Evolutionary conservation across 768 basidiomycete genomes (phyloP).

Genomic region (Leccinum broughii): DNA sequence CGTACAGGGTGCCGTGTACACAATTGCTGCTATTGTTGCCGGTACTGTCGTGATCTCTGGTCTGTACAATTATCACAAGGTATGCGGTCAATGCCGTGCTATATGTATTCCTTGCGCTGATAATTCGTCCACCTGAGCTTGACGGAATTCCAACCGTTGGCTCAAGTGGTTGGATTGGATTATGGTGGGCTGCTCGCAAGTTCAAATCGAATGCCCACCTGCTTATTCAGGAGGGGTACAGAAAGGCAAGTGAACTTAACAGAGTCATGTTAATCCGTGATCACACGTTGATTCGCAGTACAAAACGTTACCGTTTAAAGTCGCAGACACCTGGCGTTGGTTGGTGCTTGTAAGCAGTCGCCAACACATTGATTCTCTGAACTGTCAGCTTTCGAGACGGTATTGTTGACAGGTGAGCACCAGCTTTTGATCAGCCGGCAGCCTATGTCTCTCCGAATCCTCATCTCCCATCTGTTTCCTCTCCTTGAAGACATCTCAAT

Average conservation of each 20-base stretch:
- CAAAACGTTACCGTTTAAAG: background rate
- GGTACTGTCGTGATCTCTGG: constrained; percentile 5
- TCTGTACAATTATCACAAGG: constrained; percentile 5
- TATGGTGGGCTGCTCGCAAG: constrained; percentile 25
- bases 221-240: constrained; percentile 36
- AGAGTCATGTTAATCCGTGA: background rate
- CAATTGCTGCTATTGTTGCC: constrained; percentile 9
- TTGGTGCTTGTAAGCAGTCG: background rate
- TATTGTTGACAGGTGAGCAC: no score
- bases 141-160: constrained; percentile 35
- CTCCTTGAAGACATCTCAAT: no score
- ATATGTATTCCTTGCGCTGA: background rate
- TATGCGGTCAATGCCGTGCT: background rate
- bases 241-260: constrained; percentile 21
- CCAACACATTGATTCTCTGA: background rate
- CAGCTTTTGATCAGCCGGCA: no score
- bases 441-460: no score
- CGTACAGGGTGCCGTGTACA: constrained; percentile 3
- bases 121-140: constrained; percentile 16
- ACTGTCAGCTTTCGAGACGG: no score
- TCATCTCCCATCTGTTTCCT: no score
- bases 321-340: background rate
- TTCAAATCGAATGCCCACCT: constrained; percentile 22
- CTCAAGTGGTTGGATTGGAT: constrained; percentile 25
- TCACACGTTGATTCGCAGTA: background rate